Evolutionary conservation across 176 grass and related monocot genomes (phyloP).

Genomic region (Pontederia paniculata): DNA sequence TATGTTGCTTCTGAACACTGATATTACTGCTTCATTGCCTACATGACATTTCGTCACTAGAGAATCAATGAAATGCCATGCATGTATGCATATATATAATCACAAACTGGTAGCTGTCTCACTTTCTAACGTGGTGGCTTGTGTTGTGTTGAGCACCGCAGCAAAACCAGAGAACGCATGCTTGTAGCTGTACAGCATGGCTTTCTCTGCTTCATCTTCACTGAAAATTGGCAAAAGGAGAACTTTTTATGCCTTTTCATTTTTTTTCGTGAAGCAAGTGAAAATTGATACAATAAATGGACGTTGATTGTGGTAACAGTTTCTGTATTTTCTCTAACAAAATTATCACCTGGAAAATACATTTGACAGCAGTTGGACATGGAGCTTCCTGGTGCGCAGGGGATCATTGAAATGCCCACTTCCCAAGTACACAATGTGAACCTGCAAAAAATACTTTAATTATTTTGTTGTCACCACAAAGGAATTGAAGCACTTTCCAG

Average conservation of each 20-base stretch:
- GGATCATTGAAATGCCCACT: conserved; percentile 43
- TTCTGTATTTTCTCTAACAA: no score
- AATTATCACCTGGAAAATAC: conserved; percentile 53
- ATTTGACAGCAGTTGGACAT: conserved; percentile 64
- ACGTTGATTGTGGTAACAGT: no score
- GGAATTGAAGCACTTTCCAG: conserved; percentile 14
- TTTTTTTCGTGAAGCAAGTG: no score
- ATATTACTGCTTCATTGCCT: conserved; percentile 74
- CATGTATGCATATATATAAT: no score
- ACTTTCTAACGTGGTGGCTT: conserved; percentile 62
- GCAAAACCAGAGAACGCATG: conserved; percentile 89
- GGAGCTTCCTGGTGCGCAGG: conserved; percentile 47
- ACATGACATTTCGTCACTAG: neutral
- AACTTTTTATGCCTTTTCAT: no score
- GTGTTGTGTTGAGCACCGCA: conserved; percentile 70
- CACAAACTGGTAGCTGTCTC: neutral
- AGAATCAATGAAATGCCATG: no score
- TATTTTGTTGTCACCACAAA: conserved; percentile 9
- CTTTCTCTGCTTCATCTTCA: conserved; percentile 53
- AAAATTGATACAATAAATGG: no score
- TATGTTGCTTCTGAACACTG: conserved; percentile 77
- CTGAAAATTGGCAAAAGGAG: conserved; percentile 18
- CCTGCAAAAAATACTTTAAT: conserved; percentile 37
- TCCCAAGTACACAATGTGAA: conserved; percentile 94
- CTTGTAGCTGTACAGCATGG: conserved; percentile 80